Evolutionary conservation across 2,329 filamentous ascomycete species (phyloP).

Genomic region (Colletotrichum euphorbiae): DNA sequence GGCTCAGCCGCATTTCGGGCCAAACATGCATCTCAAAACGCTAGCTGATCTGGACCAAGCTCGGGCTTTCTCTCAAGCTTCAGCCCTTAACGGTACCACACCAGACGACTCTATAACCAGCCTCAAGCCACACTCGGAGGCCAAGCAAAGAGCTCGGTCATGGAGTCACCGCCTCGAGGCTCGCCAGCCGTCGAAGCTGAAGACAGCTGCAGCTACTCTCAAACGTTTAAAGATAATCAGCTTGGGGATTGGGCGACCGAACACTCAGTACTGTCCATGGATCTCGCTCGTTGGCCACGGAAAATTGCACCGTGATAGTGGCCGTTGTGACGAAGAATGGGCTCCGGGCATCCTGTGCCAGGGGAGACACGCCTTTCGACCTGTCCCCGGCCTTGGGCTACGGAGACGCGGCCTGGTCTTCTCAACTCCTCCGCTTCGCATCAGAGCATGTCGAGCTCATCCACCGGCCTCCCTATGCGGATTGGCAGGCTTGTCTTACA

Average conservation of each 20-base stretch:
- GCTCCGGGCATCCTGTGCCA: no score
- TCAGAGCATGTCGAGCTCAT: background rate
- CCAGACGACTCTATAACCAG: no score
- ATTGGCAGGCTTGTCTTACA: background rate
- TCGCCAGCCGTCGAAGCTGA: background rate
- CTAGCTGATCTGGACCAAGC: background rate
- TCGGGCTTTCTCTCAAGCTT: background rate
- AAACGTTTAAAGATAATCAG: background rate
- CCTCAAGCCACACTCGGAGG: background rate
- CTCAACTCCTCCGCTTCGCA: background rate
- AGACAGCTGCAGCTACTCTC: background rate
- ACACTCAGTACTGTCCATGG: background rate
- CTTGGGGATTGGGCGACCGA: background rate
- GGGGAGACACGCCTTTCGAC: background rate
- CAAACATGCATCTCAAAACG: slow-evolving; percentile 2
- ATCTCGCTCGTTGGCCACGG: background rate
- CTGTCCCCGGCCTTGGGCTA: background rate
- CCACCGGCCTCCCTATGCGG: background rate
- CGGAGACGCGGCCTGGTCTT: background rate
- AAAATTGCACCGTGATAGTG: background rate
- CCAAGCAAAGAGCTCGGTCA: background rate
- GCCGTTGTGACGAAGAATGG: no score
- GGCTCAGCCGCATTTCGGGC: background rate
- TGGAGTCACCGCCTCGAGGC: background rate
- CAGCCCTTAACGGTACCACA: background rate